Evolutionary conservation across 306 rosid species (phyloP).

Genomic region (Lupinus albus): DNA sequence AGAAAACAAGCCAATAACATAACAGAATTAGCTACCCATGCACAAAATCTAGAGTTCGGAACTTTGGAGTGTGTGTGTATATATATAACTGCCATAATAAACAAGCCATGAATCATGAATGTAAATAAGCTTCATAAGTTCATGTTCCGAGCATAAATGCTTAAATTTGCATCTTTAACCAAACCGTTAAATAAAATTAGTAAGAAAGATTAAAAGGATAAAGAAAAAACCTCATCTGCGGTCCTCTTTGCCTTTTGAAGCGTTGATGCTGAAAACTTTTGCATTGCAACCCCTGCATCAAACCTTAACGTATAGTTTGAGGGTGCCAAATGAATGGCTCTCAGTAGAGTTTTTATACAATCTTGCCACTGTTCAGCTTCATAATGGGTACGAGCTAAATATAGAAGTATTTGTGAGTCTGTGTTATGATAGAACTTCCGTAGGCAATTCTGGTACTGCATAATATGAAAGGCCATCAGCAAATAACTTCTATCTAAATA

Average conservation of each 20-base stretch:
- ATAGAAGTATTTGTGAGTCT: constrained; percentile 92
- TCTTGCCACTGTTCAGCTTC: constrained; percentile 99
- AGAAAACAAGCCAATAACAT: background rate
- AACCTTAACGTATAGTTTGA: constrained; percentile 93
- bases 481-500: constrained; percentile 27
- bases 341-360: constrained; percentile 86
- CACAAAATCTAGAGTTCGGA: background rate
- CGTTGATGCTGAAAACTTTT: constrained; percentile 95
- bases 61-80: too few species aligned
- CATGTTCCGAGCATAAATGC: constrained; percentile 1
- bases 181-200: constrained; percentile 13
- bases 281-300: constrained; percentile 98
- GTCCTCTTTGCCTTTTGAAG: constrained; percentile 88
- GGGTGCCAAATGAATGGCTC: constrained; percentile 98
- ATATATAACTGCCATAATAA: background rate
- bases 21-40: background rate
- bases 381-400: constrained; percentile 92
- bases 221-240: constrained; percentile 83
- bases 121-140: background rate
- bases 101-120: background rate
- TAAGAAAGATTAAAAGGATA: constrained; percentile 15
- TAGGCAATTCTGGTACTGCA: constrained; percentile 99
- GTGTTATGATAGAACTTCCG: constrained; percentile 92
- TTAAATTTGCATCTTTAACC: constrained; percentile 26
- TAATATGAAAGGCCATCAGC: constrained; percentile 40